phyloP scores from a whole-genome alignment of 257 asterid genomes.

The Nicotiana sylvestris region DNA sequence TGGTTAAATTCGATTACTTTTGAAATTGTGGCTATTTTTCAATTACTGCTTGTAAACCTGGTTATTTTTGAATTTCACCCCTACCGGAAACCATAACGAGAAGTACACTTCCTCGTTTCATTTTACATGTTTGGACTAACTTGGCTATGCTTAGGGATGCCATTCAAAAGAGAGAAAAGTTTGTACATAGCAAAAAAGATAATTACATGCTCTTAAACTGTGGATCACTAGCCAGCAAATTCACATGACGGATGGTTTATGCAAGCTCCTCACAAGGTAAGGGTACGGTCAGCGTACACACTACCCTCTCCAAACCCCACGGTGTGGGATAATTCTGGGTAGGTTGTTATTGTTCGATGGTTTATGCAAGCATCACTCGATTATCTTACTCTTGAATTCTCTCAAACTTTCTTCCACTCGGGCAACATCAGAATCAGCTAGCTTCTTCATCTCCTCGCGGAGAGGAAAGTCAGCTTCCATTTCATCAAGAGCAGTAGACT shows the following conservation, averaged over 20 bases:
- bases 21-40: no score
- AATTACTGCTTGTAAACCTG: no score
- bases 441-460: not conserved
- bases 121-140: not conserved
- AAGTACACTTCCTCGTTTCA: not conserved
- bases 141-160: not conserved
- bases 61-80: no score
- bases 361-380: not conserved
- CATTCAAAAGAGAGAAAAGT: not conserved
- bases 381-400: not conserved
- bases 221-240: no score
- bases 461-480: not conserved
- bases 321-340: no score
- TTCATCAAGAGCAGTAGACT: not conserved
- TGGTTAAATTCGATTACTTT: no score
- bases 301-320: no score
- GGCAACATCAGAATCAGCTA: not conserved
- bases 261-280: no score
- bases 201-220: not conserved
- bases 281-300: no score
- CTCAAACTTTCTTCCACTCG: not conserved
- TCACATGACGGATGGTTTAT: not conserved
- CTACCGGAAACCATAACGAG: no score
- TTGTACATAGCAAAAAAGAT: not conserved
- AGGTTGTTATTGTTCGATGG: no score